Conservation (phyloP, 192 early-diverging fungal species). For the Entomortierella parvispora region DNA sequence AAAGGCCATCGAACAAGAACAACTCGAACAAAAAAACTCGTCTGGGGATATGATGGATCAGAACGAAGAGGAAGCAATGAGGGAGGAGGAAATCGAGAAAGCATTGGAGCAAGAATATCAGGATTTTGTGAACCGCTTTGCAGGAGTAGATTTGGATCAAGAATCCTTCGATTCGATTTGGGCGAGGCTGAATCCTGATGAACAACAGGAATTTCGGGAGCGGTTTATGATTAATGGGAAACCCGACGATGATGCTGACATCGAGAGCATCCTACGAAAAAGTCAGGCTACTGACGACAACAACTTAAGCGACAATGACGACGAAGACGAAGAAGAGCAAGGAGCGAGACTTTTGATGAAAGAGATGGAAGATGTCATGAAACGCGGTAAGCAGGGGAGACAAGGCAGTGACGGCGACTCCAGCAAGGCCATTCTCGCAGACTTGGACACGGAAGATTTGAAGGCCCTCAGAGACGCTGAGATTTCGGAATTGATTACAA, state of each 20-base stretch:
- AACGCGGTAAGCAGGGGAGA: slow-evolving; percentile 7
- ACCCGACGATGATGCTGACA: slow-evolving; percentile 10
- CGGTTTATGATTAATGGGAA: slow-evolving; percentile 34
- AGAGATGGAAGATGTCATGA: slow-evolving; percentile 41
- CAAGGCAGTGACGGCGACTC: neutral
- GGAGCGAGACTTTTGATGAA: slow-evolving; percentile 24
- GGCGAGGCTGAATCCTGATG: slow-evolving; percentile 54
- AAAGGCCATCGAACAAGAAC: slow-evolving; percentile 36
- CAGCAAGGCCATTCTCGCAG: slow-evolving; percentile 16
- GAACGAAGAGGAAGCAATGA: slow-evolving; percentile 5
- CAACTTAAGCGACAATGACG: no score
- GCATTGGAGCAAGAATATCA: slow-evolving; percentile 30
- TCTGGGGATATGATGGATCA: neutral
- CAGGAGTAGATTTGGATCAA: slow-evolving; percentile 55
- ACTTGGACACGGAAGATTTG: slow-evolving; percentile 35
- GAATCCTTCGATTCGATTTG: slow-evolving; percentile 60
- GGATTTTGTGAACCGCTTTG: slow-evolving; percentile 58
- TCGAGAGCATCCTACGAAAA: neutral
- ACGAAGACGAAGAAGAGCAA: slow-evolving; percentile 20
- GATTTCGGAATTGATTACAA: slow-evolving; percentile 31
- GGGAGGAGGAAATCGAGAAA: slow-evolving; percentile 13
- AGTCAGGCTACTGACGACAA: no score
- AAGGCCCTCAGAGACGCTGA: slow-evolving; percentile 42
- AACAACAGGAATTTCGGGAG: slow-evolving; percentile 61
- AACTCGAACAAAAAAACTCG: neutral